Percentiles rank a stretch among this genome's conserved stretches.
phyloP scores from a whole-genome alignment of 1,284 basidiomycete species.

The Fomitiporia mediterranea region DNA sequence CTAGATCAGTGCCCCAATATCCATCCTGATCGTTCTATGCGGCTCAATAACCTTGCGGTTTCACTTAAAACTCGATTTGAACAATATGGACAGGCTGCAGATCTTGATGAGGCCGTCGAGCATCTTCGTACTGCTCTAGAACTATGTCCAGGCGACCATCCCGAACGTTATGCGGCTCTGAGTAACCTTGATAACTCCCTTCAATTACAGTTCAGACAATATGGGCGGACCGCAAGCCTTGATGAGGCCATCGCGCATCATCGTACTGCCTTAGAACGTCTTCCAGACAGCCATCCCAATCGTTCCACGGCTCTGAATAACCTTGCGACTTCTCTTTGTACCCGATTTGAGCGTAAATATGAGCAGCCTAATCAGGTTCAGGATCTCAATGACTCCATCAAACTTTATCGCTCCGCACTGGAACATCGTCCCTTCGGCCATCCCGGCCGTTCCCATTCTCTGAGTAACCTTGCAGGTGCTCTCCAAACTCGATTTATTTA shows the following conservation, averaged over 20 bases:
- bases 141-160: neutral
- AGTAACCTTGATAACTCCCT: neutral
- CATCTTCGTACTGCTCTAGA: neutral
- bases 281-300: neutral
- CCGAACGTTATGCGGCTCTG: neutral
- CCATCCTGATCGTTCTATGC: neutral
- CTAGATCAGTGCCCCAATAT: neutral
- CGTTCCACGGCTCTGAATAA: neutral
- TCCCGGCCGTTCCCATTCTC: neutral
- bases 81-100: neutral
- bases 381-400: neutral
- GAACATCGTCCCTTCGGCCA: neutral
- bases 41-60: neutral
- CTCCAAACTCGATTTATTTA: neutral
- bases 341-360: too few species aligned
- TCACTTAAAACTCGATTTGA: neutral
- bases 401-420: neutral
- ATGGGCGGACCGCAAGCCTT: neutral
- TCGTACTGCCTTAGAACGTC: neutral
- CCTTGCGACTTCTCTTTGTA: neutral
- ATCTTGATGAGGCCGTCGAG: neutral
- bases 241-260: neutral
- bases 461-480: neutral
- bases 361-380: constrained; percentile 21
- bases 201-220: neutral